phyloP scores from a whole-genome alignment of 495 filamentous ascomycete species.

The Neurospora pannonica region DNA sequence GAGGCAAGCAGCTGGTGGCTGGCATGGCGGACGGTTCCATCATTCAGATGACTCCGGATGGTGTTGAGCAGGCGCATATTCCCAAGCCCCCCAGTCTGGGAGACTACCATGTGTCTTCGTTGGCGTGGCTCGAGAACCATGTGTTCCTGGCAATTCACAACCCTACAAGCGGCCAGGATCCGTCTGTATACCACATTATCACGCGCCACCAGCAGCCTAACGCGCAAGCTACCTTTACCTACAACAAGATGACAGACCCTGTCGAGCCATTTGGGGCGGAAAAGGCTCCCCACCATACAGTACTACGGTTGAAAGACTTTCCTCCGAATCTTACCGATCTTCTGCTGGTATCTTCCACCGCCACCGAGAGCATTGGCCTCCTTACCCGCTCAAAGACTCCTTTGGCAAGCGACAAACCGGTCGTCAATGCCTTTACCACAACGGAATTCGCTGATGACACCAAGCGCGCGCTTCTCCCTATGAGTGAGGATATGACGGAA shows the following conservation, averaged over 20 bases:
- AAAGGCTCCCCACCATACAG: conserved; percentile 63
- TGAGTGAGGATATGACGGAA: conserved; percentile 50
- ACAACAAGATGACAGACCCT: conserved; percentile 63
- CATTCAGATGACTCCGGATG: conserved; percentile 75
- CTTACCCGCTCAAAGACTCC: conserved; percentile 61
- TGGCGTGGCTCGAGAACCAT: conserved; percentile 83
- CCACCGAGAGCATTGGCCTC: conserved; percentile 65
- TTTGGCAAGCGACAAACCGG: conserved; percentile 49
- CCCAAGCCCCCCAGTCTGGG: conserved; percentile 65
- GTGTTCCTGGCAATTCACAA: conserved; percentile 73
- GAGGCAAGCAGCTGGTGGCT: conserved; percentile 86
- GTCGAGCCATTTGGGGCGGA: conserved; percentile 59
- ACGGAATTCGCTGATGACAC: conserved; percentile 69
- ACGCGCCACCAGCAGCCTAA: conserved; percentile 46
- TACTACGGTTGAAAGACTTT: conserved; percentile 66
- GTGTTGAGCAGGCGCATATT: conserved; percentile 62
- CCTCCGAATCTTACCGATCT: conserved; percentile 68
- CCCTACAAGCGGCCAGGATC: conserved; percentile 45
- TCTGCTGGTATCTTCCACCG: conserved; percentile 74
- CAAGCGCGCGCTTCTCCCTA: conserved; percentile 65
- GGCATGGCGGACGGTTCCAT: conserved; percentile 75
- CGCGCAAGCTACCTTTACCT: conserved; percentile 42
- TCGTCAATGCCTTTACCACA: conserved; percentile 58
- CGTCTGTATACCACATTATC: conserved; percentile 64
- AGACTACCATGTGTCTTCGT: conserved; percentile 67